Evolutionary conservation across 2,329 filamentous ascomycete genomes (phyloP), one percentile per base, ranked within the genome.

Genomic region (Fusarium buxicola): DNA sequence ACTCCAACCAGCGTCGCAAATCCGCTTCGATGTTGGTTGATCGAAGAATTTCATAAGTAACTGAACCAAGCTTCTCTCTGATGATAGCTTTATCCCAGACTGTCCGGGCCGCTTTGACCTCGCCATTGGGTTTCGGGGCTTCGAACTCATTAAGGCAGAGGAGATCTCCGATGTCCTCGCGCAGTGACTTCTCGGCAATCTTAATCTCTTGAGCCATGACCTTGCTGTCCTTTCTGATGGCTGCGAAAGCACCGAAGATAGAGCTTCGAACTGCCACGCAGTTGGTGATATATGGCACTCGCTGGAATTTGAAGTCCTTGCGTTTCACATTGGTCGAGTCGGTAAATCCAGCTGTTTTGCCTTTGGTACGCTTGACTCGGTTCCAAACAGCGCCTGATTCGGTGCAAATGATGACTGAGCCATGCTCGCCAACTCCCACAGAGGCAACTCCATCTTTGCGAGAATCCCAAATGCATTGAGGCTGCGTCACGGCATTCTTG

Each of bases 301-400:
- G 89, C 69, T 94, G 89, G 68, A 98, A 99, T 74, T 99, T 99
- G 81, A 96, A 97, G 72, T 97, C 93, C 67, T 96, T 96, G 11
- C 86, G 85, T 69, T 87, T 91, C 30, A 84, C 81, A 18, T 88
- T 87, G 2, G 78, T 76, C 2, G 76, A 75, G 4, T 78, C 80
- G 11, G 78, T 48, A 16, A 77, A 76, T 2, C 81, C 79, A 0
- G 86, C 82, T 65, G 90, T 88, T 70, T 96, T 96, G 45, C 90
- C 88, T 64, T 94, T 96, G 24, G 86, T 83, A 59, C 95, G 86
- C 71, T 92, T 92, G 47, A 95, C 88, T 56, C 94, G 89, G 66
- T 89, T 89, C 94, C 94, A 99, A 0, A 97, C 94, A 43, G 92
- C 94, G 3, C 95, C 95, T 36, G 93, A 94, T 58, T 93, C 86